Evolutionary conservation across 805 yeast genomes (phyloP), one percentile per base, ranked within the genome.

Genomic region (Metschnikowia vanudenii): DNA sequence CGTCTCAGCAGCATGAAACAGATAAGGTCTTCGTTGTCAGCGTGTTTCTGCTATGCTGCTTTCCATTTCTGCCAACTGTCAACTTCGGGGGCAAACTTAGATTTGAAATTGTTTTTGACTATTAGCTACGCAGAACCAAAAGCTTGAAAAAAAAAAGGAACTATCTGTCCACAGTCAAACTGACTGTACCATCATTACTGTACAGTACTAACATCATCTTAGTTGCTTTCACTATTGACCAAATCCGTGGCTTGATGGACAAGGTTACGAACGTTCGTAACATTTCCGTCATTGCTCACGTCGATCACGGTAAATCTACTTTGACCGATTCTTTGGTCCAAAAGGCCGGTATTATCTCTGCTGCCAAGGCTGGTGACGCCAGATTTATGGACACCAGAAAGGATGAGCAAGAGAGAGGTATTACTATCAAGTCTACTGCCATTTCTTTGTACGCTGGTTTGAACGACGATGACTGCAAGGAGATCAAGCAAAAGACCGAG

Each of bases 241-340:
- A 94, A 81, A 92, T 94, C 85, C 96, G 99, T 81, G 90, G 78
- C 72, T 85, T 92, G 79, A 92, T 92, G 99, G 98, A 94, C 95
- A 86, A 85, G 80, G 97, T 91, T 82, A 86, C 97, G 78, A 92
- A 92, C 75, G 97, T 94, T 72, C 97, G 99, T 84, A 94, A 94
- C 95, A 94, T 92, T 96, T 92, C 98, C 78, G 99, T 92, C 78
- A 94, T 94, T 85, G 99, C 99, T 71, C 99, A 92, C 83, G 98
- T 92, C 87, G 99, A 92, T 84, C 99, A 94, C 84, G 99, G 99
- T 81, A 92, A 92, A 79, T 91, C 97, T 63, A 92, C 99, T 67
- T 85, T 92, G 77, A 92, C 99, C 77, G 99, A 92, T 79, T 94
- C 99, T 59, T 86, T 92, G 73, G 98, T 92, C 67, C 98, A 92